Evolutionary conservation across 140 eudicot species (phyloP).

Genomic region (Oenanthe javanica): DNA sequence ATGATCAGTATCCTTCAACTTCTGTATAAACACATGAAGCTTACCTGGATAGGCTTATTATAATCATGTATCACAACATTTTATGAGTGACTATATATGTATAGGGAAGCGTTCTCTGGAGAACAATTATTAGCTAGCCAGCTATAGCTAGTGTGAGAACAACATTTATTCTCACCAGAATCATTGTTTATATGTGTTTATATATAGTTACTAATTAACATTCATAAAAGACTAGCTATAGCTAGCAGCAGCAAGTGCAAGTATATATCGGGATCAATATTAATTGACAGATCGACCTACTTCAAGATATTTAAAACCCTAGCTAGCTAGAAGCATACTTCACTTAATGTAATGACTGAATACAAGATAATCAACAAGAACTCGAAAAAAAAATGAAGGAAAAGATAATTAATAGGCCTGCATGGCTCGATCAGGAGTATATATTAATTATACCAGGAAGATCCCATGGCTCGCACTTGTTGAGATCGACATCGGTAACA

Average conservation of each 20-base stretch:
- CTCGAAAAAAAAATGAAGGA: neutral
- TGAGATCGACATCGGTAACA: slow-evolving; percentile 75
- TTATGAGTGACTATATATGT: too few relatives aligned
- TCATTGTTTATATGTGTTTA: too few relatives aligned
- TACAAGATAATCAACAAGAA: neutral
- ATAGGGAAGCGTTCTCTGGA: too few relatives aligned
- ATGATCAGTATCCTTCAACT: too few relatives aligned
- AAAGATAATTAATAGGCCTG: neutral
- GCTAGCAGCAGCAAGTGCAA: neutral
- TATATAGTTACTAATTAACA: too few relatives aligned
- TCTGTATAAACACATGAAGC: too few relatives aligned
- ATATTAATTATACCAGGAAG: slow-evolving; percentile 57
- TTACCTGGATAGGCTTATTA: too few relatives aligned
- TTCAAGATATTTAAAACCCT: neutral
- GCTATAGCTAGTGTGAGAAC: too few relatives aligned
- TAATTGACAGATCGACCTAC: neutral
- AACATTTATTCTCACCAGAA: too few relatives aligned
- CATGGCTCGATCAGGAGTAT: neutral
- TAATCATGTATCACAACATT: too few relatives aligned
- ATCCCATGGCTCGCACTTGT: slow-evolving; percentile 91
- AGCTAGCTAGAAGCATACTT: neutral
- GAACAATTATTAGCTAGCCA: too few relatives aligned
- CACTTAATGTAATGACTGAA: neutral
- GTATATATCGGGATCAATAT: too few relatives aligned
- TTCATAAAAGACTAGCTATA: neutral